phyloP scores from a whole-genome alignment of 345 rosid genomes.

The Boechera divaricarpa region DNA sequence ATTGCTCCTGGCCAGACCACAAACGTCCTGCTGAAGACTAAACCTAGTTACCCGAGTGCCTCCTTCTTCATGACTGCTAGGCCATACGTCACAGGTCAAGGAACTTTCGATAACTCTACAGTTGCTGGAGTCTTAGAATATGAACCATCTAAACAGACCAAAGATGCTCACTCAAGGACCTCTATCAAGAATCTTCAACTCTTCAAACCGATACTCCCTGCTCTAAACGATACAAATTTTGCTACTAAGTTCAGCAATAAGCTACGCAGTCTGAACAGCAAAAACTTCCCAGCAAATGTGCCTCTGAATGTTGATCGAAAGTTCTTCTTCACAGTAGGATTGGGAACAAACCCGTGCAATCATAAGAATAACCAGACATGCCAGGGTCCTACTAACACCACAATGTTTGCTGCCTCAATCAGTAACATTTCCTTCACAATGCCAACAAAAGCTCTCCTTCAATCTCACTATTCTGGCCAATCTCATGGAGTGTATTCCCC shows the following conservation, averaged over 20 bases:
- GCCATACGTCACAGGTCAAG: slow-evolving; percentile 71
- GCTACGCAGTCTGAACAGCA: slow-evolving; percentile 56
- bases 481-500: slow-evolving; percentile 58
- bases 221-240: slow-evolving; percentile 61
- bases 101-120: slow-evolving; percentile 54
- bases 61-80: slow-evolving; percentile 64
- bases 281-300: slow-evolving; percentile 60
- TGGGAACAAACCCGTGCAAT: slow-evolving; percentile 63
- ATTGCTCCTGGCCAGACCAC: slow-evolving; percentile 51
- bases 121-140: slow-evolving; percentile 50
- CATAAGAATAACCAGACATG: slow-evolving; percentile 59
- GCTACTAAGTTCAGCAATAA: slow-evolving; percentile 54
- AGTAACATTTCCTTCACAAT: slow-evolving; percentile 63
- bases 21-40: slow-evolving; percentile 46
- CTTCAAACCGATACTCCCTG: slow-evolving; percentile 58
- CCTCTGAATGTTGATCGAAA: slow-evolving; percentile 56
- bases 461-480: slow-evolving; percentile 58
- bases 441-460: slow-evolving; percentile 72
- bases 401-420: slow-evolving; percentile 67
- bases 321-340: slow-evolving; percentile 62
- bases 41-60: slow-evolving; percentile 45
- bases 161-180: slow-evolving; percentile 33
- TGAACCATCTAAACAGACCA: slow-evolving; percentile 38
- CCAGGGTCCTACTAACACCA: slow-evolving; percentile 74
- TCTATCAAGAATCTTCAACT: slow-evolving; percentile 50